Evolutionary conservation across 106 monocot species (phyloP).

Genomic region (Acorus gramineus): DNA sequence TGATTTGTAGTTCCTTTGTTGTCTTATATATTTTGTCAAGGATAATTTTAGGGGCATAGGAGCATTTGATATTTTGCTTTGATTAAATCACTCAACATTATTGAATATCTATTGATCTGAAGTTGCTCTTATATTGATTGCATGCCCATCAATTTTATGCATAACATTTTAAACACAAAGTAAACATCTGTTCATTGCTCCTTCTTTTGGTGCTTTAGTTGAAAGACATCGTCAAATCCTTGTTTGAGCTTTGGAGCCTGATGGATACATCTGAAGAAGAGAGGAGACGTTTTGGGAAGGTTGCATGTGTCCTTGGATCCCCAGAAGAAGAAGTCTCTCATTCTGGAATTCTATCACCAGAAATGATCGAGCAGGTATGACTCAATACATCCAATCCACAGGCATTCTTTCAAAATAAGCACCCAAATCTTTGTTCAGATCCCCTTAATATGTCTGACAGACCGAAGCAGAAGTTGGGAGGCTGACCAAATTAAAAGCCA

Average conservation of each 20-base stretch:
- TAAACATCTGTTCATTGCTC: neutral
- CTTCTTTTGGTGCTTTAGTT: conserved; percentile 25
- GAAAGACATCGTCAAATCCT: conserved; percentile 46
- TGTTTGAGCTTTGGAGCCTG: conserved; percentile 75
- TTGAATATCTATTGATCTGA: too few species aligned
- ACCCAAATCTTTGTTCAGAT: neutral
- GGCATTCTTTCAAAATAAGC: too few species aligned
- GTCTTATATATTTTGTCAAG: too few species aligned
- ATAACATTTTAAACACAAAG: too few species aligned
- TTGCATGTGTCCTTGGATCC: conserved; percentile 36
- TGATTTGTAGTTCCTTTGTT: too few species aligned
- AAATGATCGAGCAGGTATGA: conserved; percentile 64
- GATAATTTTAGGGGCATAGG: too few species aligned
- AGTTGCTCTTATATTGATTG: too few species aligned
- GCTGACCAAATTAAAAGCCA: conserved; percentile 73
- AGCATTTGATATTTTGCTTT: too few species aligned
- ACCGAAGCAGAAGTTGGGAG: conserved; percentile 69
- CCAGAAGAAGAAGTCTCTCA: conserved; percentile 37
- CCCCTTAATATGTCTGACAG: conserved; percentile 22
- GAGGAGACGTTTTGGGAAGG: conserved; percentile 39
- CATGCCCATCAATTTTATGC: too few species aligned
- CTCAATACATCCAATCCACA: too few species aligned
- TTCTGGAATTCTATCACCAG: conserved; percentile 45
- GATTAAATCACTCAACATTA: too few species aligned
- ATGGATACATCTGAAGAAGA: conserved; percentile 83